Percentiles rank a stretch among this genome's conserved stretches.
These are phyloP conservation scores for Orbilia quercus DNA, from an alignment of 2,329 filamentous ascomycete species.

Conservation along the genomic window DNA sequence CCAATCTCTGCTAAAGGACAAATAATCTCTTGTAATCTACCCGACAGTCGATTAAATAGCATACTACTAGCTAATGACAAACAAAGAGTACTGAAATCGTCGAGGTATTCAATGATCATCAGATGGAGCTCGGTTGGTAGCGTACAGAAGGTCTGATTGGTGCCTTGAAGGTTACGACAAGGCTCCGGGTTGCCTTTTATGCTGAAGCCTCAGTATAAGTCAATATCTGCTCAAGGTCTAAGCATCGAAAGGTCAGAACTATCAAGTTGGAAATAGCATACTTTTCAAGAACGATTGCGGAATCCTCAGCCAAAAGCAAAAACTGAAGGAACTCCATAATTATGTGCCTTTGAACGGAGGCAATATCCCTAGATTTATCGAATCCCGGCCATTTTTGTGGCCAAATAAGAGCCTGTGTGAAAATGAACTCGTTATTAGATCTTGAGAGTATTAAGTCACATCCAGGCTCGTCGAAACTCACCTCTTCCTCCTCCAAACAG, in stretches of 20 bases:
- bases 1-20: slow-evolving; percentile 36
- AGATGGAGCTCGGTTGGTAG: slow-evolving; percentile 22
- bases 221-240: background rate
- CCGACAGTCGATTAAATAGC: slow-evolving; percentile 6
- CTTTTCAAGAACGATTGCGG: slow-evolving; percentile 23
- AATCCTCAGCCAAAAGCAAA: slow-evolving; percentile 23
- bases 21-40: slow-evolving; percentile 26
- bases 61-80: slow-evolving; percentile 5
- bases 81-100: slow-evolving; percentile 25
- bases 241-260: background rate
- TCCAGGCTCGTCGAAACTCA: background rate
- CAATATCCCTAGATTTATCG: slow-evolving; percentile 1
- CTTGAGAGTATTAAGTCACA: no score
- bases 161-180: background rate
- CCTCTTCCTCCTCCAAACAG: slow-evolving; percentile 31
- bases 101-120: slow-evolving; percentile 24
- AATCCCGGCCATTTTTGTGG: slow-evolving; percentile 11
- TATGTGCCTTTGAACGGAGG: slow-evolving; percentile 5
- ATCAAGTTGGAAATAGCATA: background rate
- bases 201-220: no score
- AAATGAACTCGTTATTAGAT: background rate
- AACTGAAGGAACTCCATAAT: slow-evolving; percentile 37
- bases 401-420: slow-evolving; percentile 35
- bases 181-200: no score
- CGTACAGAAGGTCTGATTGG: background rate